Evolutionary conservation across 805 yeast genomes (phyloP).

Genomic region (Starmerella sirachaensis): DNA sequence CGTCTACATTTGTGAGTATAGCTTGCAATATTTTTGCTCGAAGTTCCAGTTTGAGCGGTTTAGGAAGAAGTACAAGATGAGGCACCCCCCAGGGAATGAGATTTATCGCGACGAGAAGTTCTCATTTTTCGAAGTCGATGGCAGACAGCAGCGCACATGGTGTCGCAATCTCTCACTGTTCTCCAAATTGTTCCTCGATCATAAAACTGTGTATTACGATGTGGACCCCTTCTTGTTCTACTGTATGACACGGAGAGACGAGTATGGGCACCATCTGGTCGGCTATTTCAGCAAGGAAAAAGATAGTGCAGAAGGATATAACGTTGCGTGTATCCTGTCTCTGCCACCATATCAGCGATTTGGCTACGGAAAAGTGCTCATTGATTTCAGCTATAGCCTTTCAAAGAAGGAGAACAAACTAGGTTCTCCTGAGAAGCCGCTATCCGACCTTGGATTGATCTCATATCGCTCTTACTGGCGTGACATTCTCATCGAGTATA

Average conservation of each 20-base stretch:
- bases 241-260: slow-evolving; percentile 86
- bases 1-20: slow-evolving; percentile 82
- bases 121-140: slow-evolving; percentile 95
- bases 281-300: slow-evolving; percentile 96
- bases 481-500: slow-evolving; percentile 63
- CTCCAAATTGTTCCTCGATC: slow-evolving; percentile 86
- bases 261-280: slow-evolving; percentile 85
- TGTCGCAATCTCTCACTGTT: slow-evolving; percentile 86
- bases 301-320: slow-evolving; percentile 88
- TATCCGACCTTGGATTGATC: slow-evolving; percentile 84
- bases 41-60: slow-evolving; percentile 85
- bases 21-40: slow-evolving; percentile 79
- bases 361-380: slow-evolving; percentile 85
- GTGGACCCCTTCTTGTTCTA: slow-evolving; percentile 96
- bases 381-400: slow-evolving; percentile 85
- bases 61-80: slow-evolving; percentile 71
- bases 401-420: slow-evolving; percentile 78
- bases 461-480: slow-evolving; percentile 96
- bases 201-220: slow-evolving; percentile 90
- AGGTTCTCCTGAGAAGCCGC: slow-evolving; percentile 96
- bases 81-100: slow-evolving; percentile 98
- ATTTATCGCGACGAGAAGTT: slow-evolving; percentile 86
- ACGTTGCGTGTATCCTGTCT: slow-evolving; percentile 93
- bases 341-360: slow-evolving; percentile 91
- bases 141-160: slow-evolving; percentile 92